Evolutionary conservation across 2,329 filamentous ascomycete genomes (phyloP).

Genomic region (Mollisiaceae sp.): DNA sequence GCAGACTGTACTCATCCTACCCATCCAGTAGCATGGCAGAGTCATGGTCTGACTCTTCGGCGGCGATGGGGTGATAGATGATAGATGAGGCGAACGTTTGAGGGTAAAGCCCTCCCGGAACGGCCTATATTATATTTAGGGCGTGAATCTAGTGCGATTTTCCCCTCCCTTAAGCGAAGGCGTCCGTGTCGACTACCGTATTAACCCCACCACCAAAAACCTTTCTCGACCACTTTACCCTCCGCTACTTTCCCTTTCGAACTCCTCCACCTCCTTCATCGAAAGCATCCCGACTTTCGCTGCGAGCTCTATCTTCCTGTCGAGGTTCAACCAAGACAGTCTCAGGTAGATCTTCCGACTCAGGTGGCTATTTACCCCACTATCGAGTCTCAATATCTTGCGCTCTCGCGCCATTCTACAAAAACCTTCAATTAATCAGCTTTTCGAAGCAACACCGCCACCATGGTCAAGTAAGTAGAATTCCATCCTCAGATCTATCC

Average conservation of each 20-base stretch:
- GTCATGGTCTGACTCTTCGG: constrained; percentile 7
- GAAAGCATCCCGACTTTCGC: constrained; percentile 37
- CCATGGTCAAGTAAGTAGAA: constrained; percentile 97
- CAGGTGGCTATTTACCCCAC: constrained; percentile 35
- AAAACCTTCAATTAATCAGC: constrained; percentile 41
- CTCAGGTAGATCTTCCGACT: constrained; percentile 34
- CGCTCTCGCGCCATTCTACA: constrained; percentile 37
- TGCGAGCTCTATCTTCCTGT: constrained; percentile 39
- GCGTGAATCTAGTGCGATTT: not conserved
- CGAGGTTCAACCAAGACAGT: constrained; percentile 38
- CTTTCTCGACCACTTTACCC: constrained; percentile 23
- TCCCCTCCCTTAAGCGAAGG: too few species aligned
- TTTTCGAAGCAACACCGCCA: constrained; percentile 74
- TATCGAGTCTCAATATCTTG: constrained; percentile 32
- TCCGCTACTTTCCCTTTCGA: constrained; percentile 21
- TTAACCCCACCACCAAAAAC: constrained; percentile 16
- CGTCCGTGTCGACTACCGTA: not conserved
- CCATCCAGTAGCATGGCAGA: too few species aligned
- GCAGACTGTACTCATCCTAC: too few species aligned
- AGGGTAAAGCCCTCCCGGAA: constrained; percentile 5
- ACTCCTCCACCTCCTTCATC: constrained; percentile 26
- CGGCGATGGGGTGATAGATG: too few species aligned
- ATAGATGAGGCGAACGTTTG: not conserved
- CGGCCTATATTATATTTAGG: too few species aligned
- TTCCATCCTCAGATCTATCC: not conserved